Base-by-base conservation (phyloP, 768 basidiomycete genomes). In the Amanita fuliginea region DNA sequence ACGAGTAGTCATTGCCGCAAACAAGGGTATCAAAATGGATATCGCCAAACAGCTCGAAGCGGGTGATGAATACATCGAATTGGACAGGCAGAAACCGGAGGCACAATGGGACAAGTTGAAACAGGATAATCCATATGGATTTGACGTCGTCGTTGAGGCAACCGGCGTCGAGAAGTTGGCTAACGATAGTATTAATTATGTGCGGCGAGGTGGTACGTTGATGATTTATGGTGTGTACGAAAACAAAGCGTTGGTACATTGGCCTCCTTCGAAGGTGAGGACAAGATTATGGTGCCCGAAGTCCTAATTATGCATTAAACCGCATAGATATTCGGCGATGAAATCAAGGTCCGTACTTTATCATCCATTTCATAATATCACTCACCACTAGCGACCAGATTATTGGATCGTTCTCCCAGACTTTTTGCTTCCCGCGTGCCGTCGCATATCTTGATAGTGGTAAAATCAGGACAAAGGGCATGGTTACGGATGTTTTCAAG, bases 141-240 rank as follows among this genome's bases (percentile, higher is more conserved):
- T 93, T 60, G 89, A 92, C 61, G 79, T 89, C n/a, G 89, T 90
- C 22, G 75, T 67, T 13, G 74, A 75, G 58, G 74, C 74, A 22
- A 75, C 74, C 16, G 92, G 92, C 28, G 83, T 86, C 26, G 89
- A 92, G 66, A 81, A 81, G 58, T 65, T 95, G 36, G 90, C 86
- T n/a, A 83, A 91, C 58, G 83, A 89, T 26, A 73, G 86, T 52
- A 92, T 94, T 70, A 81, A 92, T 68, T 92, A 90, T 59, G 92
- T 95, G 21, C 75, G 88, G 30, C 69, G 88, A 24, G 88, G 88
- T 13, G 88, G 87, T 14, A 89, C 87, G 3, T 64, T 90, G 60
- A 82, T 90, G 81, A 75, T 90, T 39, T 95, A 95, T 58, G 91
- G 91, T 35, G 91, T 94, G 34, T 95, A 94, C 61, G 83, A 82